Percentiles rank a stretch among this genome's conserved stretches.
Conservation (phyloP, 257 asterid species). For the Ajuga chamaepitys region DNA sequence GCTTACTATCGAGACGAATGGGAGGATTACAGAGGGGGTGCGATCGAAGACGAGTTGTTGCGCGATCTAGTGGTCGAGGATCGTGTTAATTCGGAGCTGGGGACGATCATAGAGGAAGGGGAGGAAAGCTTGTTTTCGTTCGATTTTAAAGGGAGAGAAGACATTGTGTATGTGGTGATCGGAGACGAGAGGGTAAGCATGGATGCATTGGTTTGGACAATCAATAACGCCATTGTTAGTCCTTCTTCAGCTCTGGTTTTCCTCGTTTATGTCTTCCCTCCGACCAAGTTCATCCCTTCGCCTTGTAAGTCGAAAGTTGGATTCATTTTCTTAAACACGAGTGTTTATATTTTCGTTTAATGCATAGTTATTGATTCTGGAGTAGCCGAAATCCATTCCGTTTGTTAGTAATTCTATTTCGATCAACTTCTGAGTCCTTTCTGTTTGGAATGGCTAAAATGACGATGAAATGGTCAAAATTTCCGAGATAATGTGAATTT, state of each 20-base stretch:
- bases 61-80: neutral
- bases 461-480: too few species aligned
- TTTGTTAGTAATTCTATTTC: too few species aligned
- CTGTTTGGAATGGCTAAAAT: too few species aligned
- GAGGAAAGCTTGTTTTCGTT: constrained; percentile 26
- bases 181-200: constrained; percentile 32
- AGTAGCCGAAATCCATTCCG: too few species aligned
- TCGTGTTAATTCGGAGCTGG: neutral
- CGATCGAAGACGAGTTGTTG: constrained; percentile 24
- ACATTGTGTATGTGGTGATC: constrained; percentile 45
- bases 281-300: constrained; percentile 55
- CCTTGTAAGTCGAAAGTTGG: constrained; percentile 70
- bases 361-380: too few species aligned
- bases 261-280: constrained; percentile 60
- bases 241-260: constrained; percentile 35
- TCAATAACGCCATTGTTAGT: constrained; percentile 16
- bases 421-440: too few species aligned
- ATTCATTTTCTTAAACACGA: too few species aligned
- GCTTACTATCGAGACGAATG: constrained; percentile 5
- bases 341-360: too few species aligned
- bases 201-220: constrained; percentile 59
- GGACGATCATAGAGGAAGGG: constrained; percentile 24
- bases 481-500: too few species aligned
- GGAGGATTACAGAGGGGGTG: constrained; percentile 3
- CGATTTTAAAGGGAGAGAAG: constrained; percentile 20